Evolutionary conservation across 2,329 filamentous ascomycete species (phyloP).

Genomic region (Mollisia scopiformis): DNA sequence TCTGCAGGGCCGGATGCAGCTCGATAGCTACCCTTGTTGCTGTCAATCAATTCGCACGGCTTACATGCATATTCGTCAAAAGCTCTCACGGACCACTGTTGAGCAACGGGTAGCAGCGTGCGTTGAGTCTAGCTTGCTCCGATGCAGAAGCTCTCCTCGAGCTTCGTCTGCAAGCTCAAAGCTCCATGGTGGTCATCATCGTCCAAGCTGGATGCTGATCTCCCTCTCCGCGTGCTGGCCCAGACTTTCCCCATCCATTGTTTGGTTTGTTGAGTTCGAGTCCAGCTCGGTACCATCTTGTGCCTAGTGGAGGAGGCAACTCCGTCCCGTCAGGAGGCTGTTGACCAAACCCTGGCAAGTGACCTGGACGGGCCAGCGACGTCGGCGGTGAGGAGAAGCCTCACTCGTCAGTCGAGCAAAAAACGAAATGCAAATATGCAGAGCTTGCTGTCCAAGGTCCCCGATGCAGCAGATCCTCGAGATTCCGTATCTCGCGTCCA

Average conservation of each 20-base stretch:
- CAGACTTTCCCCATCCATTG: not conserved
- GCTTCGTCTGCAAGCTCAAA: conserved; percentile 9
- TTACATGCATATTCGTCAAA: conserved; percentile 23
- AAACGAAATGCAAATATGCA: not conserved
- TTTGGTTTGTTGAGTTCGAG: not conserved
- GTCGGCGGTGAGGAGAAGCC: conserved; percentile 23
- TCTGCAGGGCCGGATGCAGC: conserved; percentile 28
- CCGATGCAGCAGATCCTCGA: conserved; percentile 10
- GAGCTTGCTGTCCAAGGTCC: conserved; percentile 3
- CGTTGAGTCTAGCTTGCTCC: conserved; percentile 2
- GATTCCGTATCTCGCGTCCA: conserved; percentile 25
- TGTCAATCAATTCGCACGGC: conserved; percentile 21
- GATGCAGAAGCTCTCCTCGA: conserved; percentile 22
- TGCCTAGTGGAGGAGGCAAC: not conserved
- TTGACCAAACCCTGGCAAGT: not conserved
- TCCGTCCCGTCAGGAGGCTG: not conserved
- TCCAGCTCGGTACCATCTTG: not conserved
- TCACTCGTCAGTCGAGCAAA: conserved; percentile 18
- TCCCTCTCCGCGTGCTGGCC: not conserved
- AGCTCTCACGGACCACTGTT: conserved; percentile 16
- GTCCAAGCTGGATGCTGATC: not conserved
- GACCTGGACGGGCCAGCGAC: not conserved
- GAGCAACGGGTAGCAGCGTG: not conserved
- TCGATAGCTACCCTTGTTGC: conserved; percentile 27
- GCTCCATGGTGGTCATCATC: not conserved